Percentiles rank a stretch among this genome's conserved stretches.
phyloP scores from a whole-genome alignment of 2,329 filamentous ascomycete genomes.

The Colletotrichum sp. region DNA sequence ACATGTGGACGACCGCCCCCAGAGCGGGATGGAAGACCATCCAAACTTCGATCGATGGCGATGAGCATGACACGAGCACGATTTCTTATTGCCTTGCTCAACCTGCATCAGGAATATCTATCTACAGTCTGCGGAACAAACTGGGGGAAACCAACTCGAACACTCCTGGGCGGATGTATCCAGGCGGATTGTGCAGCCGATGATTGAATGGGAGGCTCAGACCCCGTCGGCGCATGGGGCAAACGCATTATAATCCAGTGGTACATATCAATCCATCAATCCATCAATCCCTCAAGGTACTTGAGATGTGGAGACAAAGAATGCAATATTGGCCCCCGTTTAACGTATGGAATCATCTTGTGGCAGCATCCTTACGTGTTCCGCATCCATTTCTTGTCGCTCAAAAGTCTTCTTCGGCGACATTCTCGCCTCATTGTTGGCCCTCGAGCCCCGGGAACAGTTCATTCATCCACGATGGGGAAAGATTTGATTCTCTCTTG shows the following conservation, averaged over 20 bases:
- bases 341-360: neutral
- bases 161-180: neutral
- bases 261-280: neutral
- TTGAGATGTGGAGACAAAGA: neutral
- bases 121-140: neutral
- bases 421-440: neutral
- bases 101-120: accelerated
- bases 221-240: neutral
- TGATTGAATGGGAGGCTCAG: neutral
- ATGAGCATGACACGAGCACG: neutral
- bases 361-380: neutral
- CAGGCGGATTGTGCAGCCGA: neutral
- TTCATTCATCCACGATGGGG: neutral
- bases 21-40: neutral
- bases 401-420: neutral
- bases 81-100: neutral
- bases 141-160: neutral
- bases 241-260: neutral
- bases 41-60: neutral
- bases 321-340: neutral
- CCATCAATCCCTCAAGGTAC: neutral
- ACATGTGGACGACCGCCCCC: neutral
- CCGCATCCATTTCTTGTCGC: neutral
- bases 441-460: neutral
- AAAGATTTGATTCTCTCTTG: too few species aligned